These are phyloP conservation scores for Didymella arachidicola DNA, from an alignment of 2,329 filamentous ascomycete species.

Conservation along the genomic window DNA sequence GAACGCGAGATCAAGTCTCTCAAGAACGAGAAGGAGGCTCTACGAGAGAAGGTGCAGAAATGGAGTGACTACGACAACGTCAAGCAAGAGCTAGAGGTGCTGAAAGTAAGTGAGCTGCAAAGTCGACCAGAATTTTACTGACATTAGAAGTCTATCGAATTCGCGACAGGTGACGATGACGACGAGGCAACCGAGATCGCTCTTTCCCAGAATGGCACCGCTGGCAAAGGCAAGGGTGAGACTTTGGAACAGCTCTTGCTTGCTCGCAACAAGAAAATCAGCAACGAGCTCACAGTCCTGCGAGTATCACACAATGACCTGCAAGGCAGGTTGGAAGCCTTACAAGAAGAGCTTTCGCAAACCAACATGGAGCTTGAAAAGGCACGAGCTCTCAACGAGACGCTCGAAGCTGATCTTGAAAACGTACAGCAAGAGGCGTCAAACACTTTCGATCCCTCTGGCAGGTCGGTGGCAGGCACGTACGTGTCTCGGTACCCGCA, in stretches of 20 bases:
- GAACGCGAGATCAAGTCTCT: constrained; percentile 80
- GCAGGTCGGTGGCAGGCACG: constrained; percentile 91
- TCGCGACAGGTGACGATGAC: constrained; percentile 84
- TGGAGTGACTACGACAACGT: constrained; percentile 96
- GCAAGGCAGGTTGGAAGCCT: constrained; percentile 76
- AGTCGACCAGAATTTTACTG: constrained; percentile 21
- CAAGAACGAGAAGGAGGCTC: constrained; percentile 78
- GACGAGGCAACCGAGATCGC: constrained; percentile 48
- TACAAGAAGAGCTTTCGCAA: constrained; percentile 83
- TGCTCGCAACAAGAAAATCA: constrained; percentile 94
- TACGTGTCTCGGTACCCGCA: constrained; percentile 82
- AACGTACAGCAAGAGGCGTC: constrained; percentile 84
- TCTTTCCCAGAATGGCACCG: constrained; percentile 57
- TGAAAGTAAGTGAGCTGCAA: constrained; percentile 65
- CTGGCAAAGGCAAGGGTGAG: constrained; percentile 70
- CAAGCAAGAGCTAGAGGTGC: constrained; percentile 92
- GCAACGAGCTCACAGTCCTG: constrained; percentile 90
- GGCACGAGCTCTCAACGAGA: constrained; percentile 82
- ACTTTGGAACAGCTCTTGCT: constrained; percentile 90
- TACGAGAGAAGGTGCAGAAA: constrained; percentile 83
- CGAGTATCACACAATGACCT: constrained; percentile 94
- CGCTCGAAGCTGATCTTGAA: constrained; percentile 89
- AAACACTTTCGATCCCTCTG: constrained; percentile 82
- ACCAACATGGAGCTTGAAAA: constrained; percentile 88
- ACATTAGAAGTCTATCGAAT: constrained; percentile 78